These are phyloP conservation scores for Pseudogymnoascus destructans DNA, from an alignment of 2,329 filamentous ascomycete species.

Conservation along the genomic window DNA sequence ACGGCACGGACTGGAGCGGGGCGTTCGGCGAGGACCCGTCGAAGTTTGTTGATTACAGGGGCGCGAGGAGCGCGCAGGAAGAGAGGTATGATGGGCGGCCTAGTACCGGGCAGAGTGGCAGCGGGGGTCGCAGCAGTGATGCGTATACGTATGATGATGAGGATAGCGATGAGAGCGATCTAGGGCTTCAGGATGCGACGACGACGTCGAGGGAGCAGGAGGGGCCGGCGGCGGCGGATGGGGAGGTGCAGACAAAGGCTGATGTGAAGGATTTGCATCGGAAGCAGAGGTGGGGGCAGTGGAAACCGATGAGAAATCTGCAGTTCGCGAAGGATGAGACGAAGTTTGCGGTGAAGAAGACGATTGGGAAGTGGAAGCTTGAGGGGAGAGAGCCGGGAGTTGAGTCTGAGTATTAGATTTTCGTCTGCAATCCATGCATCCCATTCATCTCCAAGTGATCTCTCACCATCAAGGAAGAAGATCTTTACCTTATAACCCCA, in stretches of 20 bases:
- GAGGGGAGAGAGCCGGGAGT: slow-evolving; percentile 63
- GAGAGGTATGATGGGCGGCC: not conserved
- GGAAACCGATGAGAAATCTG: slow-evolving; percentile 75
- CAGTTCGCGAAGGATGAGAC: slow-evolving; percentile 83
- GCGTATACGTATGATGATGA: slow-evolving; percentile 16
- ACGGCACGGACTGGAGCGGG: slow-evolving; percentile 75
- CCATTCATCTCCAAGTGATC: no score
- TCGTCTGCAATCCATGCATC: no score
- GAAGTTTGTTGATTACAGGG: slow-evolving; percentile 19
- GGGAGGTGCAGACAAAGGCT: slow-evolving; percentile 7
- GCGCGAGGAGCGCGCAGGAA: slow-evolving; percentile 18
- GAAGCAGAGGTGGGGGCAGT: slow-evolving; percentile 85
- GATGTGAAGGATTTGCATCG: slow-evolving; percentile 55
- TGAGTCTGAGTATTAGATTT: slow-evolving; percentile 19
- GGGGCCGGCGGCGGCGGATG: not conserved
- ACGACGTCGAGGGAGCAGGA: slow-evolving; percentile 9
- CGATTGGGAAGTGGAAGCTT: slow-evolving; percentile 65
- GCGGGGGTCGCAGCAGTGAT: not conserved
- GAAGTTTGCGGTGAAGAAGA: slow-evolving; percentile 60
- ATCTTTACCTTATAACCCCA: no score
- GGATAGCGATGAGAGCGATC: slow-evolving; percentile 27
- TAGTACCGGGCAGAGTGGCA: not conserved
- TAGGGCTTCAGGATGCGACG: slow-evolving; percentile 46
- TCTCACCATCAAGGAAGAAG: no score
- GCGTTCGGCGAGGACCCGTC: slow-evolving; percentile 70